Evolutionary conservation across 2,329 filamentous ascomycete genomes (phyloP).

Genomic region (Ceratocystiopsis brevicomis): DNA sequence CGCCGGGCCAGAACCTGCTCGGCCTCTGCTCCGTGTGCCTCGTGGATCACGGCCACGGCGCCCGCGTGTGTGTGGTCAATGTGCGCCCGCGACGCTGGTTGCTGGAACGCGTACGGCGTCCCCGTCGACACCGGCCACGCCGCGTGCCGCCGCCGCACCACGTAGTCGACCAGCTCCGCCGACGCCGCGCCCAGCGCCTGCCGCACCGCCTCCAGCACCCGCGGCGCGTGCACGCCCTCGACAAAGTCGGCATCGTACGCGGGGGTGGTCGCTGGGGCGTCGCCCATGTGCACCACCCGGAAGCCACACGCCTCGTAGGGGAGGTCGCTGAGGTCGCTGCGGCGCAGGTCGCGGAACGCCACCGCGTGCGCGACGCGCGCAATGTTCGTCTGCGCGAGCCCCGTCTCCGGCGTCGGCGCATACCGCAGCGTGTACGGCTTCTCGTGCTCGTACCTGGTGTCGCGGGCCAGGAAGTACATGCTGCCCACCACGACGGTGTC

Average conservation of each 20-base stretch:
- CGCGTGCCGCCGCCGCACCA: slow-evolving; percentile 7
- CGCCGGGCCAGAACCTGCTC: not conserved
- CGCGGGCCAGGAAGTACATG: slow-evolving; percentile 7
- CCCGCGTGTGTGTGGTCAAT: slow-evolving; percentile 14
- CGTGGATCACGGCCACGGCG: slow-evolving; percentile 35
- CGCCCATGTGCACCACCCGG: not conserved
- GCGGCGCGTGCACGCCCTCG: slow-evolving; percentile 4
- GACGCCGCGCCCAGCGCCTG: slow-evolving; percentile 4
- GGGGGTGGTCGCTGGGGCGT: no score
- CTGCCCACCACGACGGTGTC: slow-evolving; percentile 1
- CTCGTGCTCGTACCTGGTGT: slow-evolving; percentile 5
- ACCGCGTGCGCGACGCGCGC: slow-evolving; percentile 6
- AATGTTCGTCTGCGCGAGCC: slow-evolving; percentile 8
- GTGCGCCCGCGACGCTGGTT: slow-evolving; percentile 7
- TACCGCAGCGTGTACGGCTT: slow-evolving; percentile 9
- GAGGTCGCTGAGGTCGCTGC: slow-evolving; percentile 2
- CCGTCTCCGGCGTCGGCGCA: slow-evolving; percentile 4
- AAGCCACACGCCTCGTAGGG: slow-evolving; percentile 6
- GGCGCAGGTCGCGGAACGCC: slow-evolving; percentile 3
- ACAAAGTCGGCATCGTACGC: slow-evolving; percentile 2
- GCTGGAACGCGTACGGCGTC: slow-evolving; percentile 5
- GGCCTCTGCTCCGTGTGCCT: slow-evolving; percentile 18
- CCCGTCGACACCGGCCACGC: slow-evolving; percentile 8
- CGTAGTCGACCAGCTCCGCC: slow-evolving; percentile 9
- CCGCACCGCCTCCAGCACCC: slow-evolving; percentile 5